Evolutionary conservation across 164 flowering plant species (phyloP), one percentile per base, ranked within the genome.

Genomic region (Dillenia suffruticosa): DNA sequence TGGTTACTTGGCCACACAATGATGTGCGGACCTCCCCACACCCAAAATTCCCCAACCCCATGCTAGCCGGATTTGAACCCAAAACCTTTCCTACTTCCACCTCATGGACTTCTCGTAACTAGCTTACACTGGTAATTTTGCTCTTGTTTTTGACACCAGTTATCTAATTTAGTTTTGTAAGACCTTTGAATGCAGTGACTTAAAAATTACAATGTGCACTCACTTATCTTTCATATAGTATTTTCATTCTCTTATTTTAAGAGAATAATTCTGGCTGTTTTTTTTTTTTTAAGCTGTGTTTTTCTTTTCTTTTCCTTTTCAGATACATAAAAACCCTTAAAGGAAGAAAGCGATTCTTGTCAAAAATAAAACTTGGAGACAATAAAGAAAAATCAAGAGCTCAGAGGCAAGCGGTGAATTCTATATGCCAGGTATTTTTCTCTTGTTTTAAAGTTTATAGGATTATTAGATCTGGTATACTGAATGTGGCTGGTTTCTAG

Each of bases 381-480:
- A 71, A 68, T 56, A 80, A 84, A 70, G 97, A 95, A 70, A 86
- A 85, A 76, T 87, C 92, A n/a, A 95, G 90, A 77, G 97, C 97
- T 70, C 92, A 85, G 78, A 86, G 97, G 67, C 99, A 95, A 79
- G 99, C 97, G 63, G 97, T 92, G 49, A 92, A 92, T 81, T 92
- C 99, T 57, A 85, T 95, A 45, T 95, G 97, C 72, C 97, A 92
- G 96, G 99, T 95, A 76, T 43, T 53, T 46, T 51, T 50, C 0
- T 9, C 46, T 26, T 47, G 57, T n/a, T 9, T 59, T 55, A 14
- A 48, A n/a, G 22, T 14, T 46, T 19, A 19, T 19, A 19, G 22
- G 22, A 19, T 19, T 19, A 19, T 19, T 19, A 19, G 22, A 44
- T 12, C 45, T 54, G 51, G 12, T 19, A 19, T 63, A 52, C 63